These are phyloP conservation scores for Protomyces lactucae-debilis DNA, from an alignment of 1,139 yeast species.

Conservation along the genomic window DNA sequence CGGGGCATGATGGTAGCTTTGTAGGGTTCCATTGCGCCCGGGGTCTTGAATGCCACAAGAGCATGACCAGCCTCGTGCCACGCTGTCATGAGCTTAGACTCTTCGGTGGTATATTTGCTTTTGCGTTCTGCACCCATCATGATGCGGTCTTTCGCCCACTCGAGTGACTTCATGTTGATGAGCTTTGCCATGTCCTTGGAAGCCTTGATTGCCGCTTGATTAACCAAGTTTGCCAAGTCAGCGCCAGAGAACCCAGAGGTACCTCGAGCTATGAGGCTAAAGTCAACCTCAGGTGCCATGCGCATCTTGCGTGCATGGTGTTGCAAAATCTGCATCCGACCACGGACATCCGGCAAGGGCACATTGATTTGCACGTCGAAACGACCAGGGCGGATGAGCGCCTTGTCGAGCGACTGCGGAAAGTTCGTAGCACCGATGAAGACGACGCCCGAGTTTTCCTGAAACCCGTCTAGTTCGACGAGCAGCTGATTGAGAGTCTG, in stretches of 20 bases:
- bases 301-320: conserved; percentile 93
- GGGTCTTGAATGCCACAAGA: conserved; percentile 89
- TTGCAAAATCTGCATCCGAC: conserved; percentile 84
- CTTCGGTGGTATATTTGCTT: conserved; percentile 96
- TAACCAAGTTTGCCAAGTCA: conserved; percentile 87
- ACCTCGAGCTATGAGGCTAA: conserved; percentile 86
- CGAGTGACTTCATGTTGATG: conserved; percentile 87
- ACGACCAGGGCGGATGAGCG: conserved; percentile 96
- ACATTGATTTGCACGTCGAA: conserved; percentile 95
- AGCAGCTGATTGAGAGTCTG: conserved; percentile 93
- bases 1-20: conserved; percentile 96
- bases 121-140: conserved; percentile 97
- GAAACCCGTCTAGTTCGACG: conserved; percentile 83
- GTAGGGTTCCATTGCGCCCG: conserved; percentile 93
- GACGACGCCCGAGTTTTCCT: conserved; percentile 48
- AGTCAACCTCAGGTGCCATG: conserved; percentile 76
- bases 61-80: conserved; percentile 99
- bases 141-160: conserved; percentile 98
- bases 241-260: conserved; percentile 98
- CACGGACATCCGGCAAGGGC: conserved; percentile 95
- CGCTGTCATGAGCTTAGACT: conserved; percentile 87
- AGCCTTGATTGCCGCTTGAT: conserved; percentile 97
- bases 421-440: conserved; percentile 97
- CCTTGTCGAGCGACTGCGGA: conserved; percentile 94
- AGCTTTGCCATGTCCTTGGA: conserved; percentile 86